Evolutionary conservation across 163 green algal genomes (phyloP).

Genomic region (Scenedesmus sp.): DNA sequence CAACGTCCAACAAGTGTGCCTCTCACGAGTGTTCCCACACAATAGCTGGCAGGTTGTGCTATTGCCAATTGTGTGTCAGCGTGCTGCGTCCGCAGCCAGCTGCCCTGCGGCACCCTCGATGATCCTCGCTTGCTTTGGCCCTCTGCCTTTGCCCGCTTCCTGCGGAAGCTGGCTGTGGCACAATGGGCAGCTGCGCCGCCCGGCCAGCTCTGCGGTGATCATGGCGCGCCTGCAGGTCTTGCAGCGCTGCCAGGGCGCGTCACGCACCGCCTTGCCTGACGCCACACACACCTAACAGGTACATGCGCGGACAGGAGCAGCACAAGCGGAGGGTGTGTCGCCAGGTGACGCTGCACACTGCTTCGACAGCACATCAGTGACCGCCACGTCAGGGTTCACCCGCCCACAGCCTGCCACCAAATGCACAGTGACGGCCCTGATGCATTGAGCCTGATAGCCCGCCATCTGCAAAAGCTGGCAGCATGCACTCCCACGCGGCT

Average conservation of each 20-base stretch:
- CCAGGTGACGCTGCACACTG: not conserved
- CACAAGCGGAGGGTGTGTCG: not conserved
- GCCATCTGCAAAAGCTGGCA: no score
- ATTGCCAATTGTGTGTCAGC: no score
- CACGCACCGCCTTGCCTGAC: slow-evolving; percentile 68
- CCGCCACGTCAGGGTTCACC: no score
- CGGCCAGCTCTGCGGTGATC: slow-evolving; percentile 66
- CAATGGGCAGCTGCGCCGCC: slow-evolving; percentile 68
- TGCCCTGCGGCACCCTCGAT: not conserved
- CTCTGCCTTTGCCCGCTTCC: slow-evolving; percentile 1
- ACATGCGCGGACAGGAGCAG: not conserved
- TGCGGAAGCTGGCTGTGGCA: slow-evolving; percentile 66
- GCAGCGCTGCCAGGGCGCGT: slow-evolving; percentile 68
- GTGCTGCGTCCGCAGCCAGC: not conserved
- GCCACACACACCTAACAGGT: slow-evolving; percentile 75
- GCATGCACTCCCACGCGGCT: no score
- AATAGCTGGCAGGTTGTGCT: no score
- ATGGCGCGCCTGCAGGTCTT: slow-evolving; percentile 79
- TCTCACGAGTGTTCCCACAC: no score
- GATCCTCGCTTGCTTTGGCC: not conserved
- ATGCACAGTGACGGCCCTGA: no score
- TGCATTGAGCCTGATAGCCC: no score
- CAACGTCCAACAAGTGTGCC: no score
- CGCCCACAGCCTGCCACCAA: no score
- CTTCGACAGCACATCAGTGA: not conserved